Percentiles rank a stretch among this genome's conserved stretches.
These are phyloP conservation scores for Plasmodium coatneyi DNA, from an alignment of 169 alveolate species.

Conservation along the genomic window DNA sequence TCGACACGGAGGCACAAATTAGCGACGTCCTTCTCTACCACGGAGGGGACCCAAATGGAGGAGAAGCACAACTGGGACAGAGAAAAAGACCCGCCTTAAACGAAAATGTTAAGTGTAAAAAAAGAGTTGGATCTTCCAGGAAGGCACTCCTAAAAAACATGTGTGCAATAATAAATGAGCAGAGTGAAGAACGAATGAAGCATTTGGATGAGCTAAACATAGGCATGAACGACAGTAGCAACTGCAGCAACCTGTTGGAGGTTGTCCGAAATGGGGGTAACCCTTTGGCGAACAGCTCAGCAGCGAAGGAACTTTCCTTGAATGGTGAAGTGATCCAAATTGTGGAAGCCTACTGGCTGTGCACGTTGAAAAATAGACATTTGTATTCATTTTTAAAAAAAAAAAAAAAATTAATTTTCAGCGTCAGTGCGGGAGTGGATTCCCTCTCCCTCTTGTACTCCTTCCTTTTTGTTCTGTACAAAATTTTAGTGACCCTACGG, in stretches of 20 bases:
- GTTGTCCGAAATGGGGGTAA: neutral
- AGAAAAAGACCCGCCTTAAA: neutral
- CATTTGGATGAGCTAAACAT: conserved; percentile 15
- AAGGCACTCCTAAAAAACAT: conserved; percentile 7
- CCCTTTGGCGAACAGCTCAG: neutral
- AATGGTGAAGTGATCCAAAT: conserved; percentile 16
- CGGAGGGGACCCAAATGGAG: neutral
- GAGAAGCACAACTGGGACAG: neutral
- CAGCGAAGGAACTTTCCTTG: neutral
- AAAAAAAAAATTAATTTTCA: conserved; percentile 31
- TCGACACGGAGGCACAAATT: neutral
- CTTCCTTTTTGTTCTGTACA: conserved; percentile 38
- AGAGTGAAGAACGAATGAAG: conserved; percentile 24
- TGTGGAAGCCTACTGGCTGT: conserved; percentile 49
- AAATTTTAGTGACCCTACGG: conserved; percentile 16
- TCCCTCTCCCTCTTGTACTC: conserved; percentile 47
- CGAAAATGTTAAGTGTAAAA: neutral
- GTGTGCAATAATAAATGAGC: conserved; percentile 19
- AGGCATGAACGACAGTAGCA: neutral
- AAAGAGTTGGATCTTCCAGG: neutral
- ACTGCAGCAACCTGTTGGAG: neutral
- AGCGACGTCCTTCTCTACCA: neutral
- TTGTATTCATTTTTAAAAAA: conserved; percentile 45
- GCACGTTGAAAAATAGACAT: neutral
- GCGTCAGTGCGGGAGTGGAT: conserved; percentile 71